phyloP scores from a whole-genome alignment of 1,284 basidiomycete species.

The Ganoderma meredithae region DNA sequence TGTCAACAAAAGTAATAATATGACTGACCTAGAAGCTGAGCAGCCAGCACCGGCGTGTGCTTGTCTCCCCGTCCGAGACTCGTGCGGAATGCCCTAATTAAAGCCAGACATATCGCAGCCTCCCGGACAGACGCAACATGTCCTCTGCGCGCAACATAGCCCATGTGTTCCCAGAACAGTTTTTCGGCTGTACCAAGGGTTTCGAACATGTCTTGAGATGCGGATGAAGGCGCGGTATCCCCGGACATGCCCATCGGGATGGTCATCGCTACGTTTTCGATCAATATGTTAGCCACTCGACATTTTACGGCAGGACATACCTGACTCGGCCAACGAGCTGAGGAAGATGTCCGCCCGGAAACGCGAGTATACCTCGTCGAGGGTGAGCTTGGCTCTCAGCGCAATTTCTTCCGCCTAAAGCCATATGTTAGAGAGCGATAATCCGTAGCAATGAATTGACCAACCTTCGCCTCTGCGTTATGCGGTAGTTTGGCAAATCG shows the following conservation, averaged over 20 bases:
- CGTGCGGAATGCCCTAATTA: conserved; percentile 79
- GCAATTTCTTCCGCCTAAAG: conserved; percentile 76
- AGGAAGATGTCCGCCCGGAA: conserved; percentile 88
- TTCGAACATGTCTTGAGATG: conserved; percentile 67
- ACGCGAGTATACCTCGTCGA: conserved; percentile 78
- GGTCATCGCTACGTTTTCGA: conserved; percentile 67
- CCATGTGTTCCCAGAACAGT: conserved; percentile 73
- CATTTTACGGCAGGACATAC: conserved; percentile 50
- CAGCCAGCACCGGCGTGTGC: conserved; percentile 60
- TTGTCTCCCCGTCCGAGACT: conserved; percentile 71
- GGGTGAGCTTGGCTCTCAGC: conserved; percentile 75
- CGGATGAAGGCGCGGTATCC: conserved; percentile 49
- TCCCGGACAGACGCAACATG: conserved; percentile 77
- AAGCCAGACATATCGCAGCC: conserved; percentile 71
- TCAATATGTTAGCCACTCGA: neutral
- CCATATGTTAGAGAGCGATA: neutral
- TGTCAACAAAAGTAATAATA: conserved; percentile 1
- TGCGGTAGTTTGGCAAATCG: conserved; percentile 66
- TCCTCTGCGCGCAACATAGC: conserved; percentile 64
- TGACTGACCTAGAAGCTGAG: conserved; percentile 70
- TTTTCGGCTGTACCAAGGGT: conserved; percentile 73
- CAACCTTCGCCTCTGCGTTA: conserved; percentile 65
- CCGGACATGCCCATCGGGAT: conserved; percentile 82
- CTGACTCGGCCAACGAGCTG: conserved; percentile 86
- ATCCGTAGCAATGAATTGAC: conserved; percentile 4